Evolutionary conservation across 176 grass and related monocot genomes (phyloP).

Genomic region (Eragrostis curvula): DNA sequence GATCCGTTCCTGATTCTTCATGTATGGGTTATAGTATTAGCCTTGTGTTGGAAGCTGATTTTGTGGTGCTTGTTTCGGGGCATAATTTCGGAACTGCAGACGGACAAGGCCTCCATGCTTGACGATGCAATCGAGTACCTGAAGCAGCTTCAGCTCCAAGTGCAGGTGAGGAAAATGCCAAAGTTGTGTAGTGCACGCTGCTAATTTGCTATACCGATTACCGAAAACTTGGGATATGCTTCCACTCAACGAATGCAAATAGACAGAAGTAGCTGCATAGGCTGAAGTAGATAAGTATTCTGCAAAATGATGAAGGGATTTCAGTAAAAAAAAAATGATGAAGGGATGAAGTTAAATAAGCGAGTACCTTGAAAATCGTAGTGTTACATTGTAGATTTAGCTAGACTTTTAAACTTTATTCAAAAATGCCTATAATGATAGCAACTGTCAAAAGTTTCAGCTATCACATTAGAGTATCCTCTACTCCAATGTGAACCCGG

Average conservation of each 20-base stretch:
- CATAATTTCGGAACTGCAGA: conserved; percentile 43
- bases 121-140: conserved; percentile 96
- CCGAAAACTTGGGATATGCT: not conserved
- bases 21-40: not conserved
- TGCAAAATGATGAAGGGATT: not conserved
- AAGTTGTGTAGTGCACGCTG: not conserved
- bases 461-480: not conserved
- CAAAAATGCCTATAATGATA: conserved; percentile 15
- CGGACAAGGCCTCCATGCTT: conserved; percentile 96
- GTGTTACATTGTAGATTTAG: not conserved
- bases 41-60: not conserved
- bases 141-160: conserved; percentile 96
- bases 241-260: not conserved
- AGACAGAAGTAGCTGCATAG: not conserved
- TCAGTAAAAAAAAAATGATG: not conserved
- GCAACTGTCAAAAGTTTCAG: too few species aligned
- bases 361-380: too few species aligned
- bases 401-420: not conserved
- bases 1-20: not conserved
- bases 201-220: not conserved
- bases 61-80: too few species aligned
- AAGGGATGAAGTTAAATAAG: not conserved
- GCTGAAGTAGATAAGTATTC: not conserved
- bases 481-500: not conserved
- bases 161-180: conserved; percentile 54